A percentile compares a stretch with the other conserved stretches of the same genome.
Evolutionary conservation across 805 yeast genomes (phyloP).

Genomic region (Saccharomycopsis schoenii): DNA sequence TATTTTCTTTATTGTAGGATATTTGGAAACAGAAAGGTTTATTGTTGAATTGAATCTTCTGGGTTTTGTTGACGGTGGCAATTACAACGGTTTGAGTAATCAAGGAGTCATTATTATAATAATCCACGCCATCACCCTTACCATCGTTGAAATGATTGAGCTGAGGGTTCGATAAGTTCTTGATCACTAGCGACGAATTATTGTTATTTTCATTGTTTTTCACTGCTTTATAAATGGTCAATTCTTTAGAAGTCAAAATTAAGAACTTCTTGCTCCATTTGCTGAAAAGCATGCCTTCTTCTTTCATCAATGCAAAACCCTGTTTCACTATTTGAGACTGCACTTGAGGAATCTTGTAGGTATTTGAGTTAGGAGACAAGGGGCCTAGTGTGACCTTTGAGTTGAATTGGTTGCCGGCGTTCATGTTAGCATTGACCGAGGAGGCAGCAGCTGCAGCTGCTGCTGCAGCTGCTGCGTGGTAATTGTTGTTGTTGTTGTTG

Average conservation of each 20-base stretch:
- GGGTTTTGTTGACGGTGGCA: conserved; percentile 4
- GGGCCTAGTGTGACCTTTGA: conserved; percentile 17
- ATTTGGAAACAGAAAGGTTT: conserved; percentile 21
- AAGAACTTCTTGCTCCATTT: conserved; percentile 19
- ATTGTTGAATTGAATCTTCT: conserved; percentile 25
- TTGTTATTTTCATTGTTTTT: conserved; percentile 9
- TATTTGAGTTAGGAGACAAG: conserved; percentile 17
- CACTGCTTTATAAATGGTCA: conserved; percentile 16
- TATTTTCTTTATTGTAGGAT: conserved; percentile 9
- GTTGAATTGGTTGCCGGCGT: conserved; percentile 14
- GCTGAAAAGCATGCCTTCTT: conserved; percentile 18
- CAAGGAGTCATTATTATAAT: conserved; percentile 16
- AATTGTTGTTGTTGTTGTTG: not conserved
- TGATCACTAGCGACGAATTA: conserved; percentile 12
- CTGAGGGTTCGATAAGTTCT: conserved; percentile 17
- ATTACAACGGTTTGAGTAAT: conserved; percentile 7
- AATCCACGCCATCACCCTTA: conserved; percentile 19
- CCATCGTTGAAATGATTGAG: conserved; percentile 17
- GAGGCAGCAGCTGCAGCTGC: not conserved
- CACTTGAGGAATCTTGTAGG: conserved; percentile 17
- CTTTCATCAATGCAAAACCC: conserved; percentile 17
- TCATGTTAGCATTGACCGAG: not conserved
- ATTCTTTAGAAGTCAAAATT: conserved; percentile 15
- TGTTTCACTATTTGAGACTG: conserved; percentile 17
- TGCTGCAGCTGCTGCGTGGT: not conserved